Evolutionary conservation across 495 filamentous ascomycete genomes (phyloP), one percentile per base, ranked within the genome.

Genomic region (Penicillium psychrofluorescens): DNA sequence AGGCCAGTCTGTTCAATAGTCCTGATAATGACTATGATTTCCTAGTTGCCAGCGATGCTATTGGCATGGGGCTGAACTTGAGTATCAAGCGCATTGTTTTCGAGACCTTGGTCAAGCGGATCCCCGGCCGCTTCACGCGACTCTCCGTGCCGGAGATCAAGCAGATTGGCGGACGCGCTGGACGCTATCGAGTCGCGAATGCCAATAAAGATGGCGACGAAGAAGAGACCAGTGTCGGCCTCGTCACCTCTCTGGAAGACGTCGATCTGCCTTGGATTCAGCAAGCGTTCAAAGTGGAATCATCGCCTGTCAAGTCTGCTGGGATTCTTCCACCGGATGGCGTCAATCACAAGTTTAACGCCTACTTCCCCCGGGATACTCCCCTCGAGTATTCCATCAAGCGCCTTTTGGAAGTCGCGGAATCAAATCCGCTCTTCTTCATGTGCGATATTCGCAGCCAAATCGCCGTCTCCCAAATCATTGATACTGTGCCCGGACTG

Each of bases 41-140:
- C 49, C 71, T 99, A 5, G 88, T 91, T 22, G 92, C 92, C 11
- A 95, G 89, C 52, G 92, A 99, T 61, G 92, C 92, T 15, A 88
- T 99, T 50, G 92, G 92, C 15, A 99, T 99, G 92, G 92, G 92
- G 1, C 66, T 99, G 29, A 99, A 99, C 62, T 58, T 99, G 68
- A 90, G 87, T 58, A 84, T 92, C 66, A 94, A 88, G 54, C 85
- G 92, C 31, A 71, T 99, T 47, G 77, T 99, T 43, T 96, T 99
- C 55, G 86, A 94, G 53, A 67, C 85, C 7, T 68, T 76, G 1
- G 61, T 71, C 38, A 99, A 95, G 59, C 79, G 70, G 36, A 70
- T 83, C 43, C 80, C 81, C 4, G 32, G 9, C 1, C 57, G 56
- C 8, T 68, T 69, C 27, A 64, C 73, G 14, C 58, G 64, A 7